A percentile compares a stretch with the other conserved stretches of the same genome.
Conservation (phyloP, 1,139 yeast genomes). For the Candida dubliniensis region DNA sequence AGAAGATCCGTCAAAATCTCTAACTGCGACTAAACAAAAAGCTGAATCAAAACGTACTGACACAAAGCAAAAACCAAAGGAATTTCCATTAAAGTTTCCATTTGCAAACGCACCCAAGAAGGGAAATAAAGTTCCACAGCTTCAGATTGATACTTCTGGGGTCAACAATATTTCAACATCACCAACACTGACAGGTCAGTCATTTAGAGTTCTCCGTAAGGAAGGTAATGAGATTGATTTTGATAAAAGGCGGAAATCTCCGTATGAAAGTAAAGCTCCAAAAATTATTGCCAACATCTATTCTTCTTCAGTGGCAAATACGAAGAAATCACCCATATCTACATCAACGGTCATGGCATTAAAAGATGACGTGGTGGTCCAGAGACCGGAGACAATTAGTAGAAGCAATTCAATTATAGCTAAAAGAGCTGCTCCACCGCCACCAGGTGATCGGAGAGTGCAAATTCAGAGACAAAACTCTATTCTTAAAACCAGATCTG, state of each 20-base stretch:
- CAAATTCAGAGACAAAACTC: slow-evolving; percentile 17
- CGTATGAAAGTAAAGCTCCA: slow-evolving; percentile 53
- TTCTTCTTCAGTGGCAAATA: slow-evolving; percentile 40
- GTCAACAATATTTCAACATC: slow-evolving; percentile 12
- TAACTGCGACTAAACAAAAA: background rate
- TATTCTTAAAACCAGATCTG: slow-evolving; percentile 15
- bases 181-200: slow-evolving; percentile 15
- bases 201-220: slow-evolving; percentile 63
- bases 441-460: slow-evolving; percentile 37
- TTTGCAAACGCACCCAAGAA: slow-evolving; percentile 11
- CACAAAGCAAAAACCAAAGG: slow-evolving; percentile 14
- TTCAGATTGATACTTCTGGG: slow-evolving; percentile 31
- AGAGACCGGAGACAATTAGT: slow-evolving; percentile 6
- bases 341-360: slow-evolving; percentile 39
- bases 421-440: slow-evolving; percentile 73
- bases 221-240: slow-evolving; percentile 69
- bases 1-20: slow-evolving; percentile 10
- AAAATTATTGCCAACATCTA: slow-evolving; percentile 45
- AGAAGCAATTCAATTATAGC: slow-evolving; percentile 46
- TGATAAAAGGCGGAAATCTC: slow-evolving; percentile 76
- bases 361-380: slow-evolving; percentile 23
- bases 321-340: slow-evolving; percentile 36
- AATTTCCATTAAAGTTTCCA: slow-evolving; percentile 14
- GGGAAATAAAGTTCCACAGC: slow-evolving; percentile 17
- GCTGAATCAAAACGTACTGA: background rate